These are phyloP conservation scores for Sphaceloma murrayae DNA, from an alignment of 2,329 filamentous ascomycete species.

Conservation along the genomic window DNA sequence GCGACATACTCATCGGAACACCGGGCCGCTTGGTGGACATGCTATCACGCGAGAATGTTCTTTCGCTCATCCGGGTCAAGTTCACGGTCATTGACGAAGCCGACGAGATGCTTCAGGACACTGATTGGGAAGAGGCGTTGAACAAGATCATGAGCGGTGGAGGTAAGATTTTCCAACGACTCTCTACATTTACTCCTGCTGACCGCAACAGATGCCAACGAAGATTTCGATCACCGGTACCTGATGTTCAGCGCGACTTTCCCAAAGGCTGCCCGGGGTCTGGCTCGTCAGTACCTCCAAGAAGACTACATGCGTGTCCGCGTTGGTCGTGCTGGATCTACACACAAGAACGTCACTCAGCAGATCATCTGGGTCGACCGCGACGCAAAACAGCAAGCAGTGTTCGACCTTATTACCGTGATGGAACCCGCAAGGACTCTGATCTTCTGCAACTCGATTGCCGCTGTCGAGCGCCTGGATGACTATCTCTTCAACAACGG, in stretches of 20 bases:
- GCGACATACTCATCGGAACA: constrained; percentile 79
- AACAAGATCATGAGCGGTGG: constrained; percentile 67
- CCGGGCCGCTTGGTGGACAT: constrained; percentile 81
- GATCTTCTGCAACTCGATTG: constrained; percentile 80
- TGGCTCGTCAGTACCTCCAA: constrained; percentile 68
- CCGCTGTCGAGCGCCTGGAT: constrained; percentile 70
- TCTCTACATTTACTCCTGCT: constrained; percentile 13
- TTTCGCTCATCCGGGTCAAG: constrained; percentile 67
- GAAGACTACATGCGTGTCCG: constrained; percentile 68
- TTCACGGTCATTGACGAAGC: constrained; percentile 82
- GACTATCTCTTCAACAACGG: constrained; percentile 75
- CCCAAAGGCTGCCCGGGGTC: constrained; percentile 63
- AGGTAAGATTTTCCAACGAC: constrained; percentile 49
- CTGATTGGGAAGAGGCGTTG: constrained; percentile 70
- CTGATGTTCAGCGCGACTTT: constrained; percentile 95
- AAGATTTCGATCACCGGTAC: constrained; percentile 57
- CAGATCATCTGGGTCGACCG: constrained; percentile 58
- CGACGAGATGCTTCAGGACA: constrained; percentile 71
- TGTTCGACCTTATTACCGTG: constrained; percentile 63
- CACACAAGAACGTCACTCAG: constrained; percentile 75
- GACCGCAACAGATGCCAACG: constrained; percentile 53
- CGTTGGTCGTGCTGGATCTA: constrained; percentile 77
- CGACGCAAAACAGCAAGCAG: constrained; percentile 56
- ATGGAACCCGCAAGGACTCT: constrained; percentile 68
- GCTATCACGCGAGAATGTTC: constrained; percentile 57